Conservation (phyloP, 345 rosid species). For the Laguncularia racemosa region DNA sequence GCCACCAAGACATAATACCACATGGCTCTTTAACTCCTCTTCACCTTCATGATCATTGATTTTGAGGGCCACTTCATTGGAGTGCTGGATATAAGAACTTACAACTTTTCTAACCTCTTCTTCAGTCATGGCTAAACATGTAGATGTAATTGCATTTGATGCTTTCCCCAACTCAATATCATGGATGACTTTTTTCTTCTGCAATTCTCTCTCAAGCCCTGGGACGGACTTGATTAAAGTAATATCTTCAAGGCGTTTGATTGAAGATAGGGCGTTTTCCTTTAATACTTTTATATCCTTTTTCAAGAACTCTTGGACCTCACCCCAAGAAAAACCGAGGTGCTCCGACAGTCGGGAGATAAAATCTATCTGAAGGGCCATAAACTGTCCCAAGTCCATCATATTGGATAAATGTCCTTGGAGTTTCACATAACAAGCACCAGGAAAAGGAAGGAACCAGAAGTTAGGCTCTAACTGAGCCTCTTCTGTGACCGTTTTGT, state of each 20-base stretch:
- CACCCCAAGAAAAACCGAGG: constrained; percentile 24
- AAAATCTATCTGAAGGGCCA: constrained; percentile 20
- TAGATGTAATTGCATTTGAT: constrained; percentile 11
- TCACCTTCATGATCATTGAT: constrained; percentile 25
- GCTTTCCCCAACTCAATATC: constrained; percentile 48
- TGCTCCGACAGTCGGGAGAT: constrained; percentile 22
- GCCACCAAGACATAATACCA: constrained; percentile 30
- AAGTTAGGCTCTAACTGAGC: constrained; percentile 51
- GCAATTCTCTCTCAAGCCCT: constrained; percentile 23
- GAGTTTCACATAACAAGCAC: constrained; percentile 29
- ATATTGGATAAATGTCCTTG: constrained; percentile 30
- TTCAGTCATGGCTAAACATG: constrained; percentile 18
- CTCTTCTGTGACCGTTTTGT: constrained; percentile 34
- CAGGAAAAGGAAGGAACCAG: constrained; percentile 42
- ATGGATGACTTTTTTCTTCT: constrained; percentile 23
- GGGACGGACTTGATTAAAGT: constrained; percentile 21
- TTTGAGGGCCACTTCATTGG: constrained; percentile 18
- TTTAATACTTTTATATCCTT: constrained; percentile 33
- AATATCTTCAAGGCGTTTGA: constrained; percentile 36
- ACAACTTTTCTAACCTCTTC: constrained; percentile 27
- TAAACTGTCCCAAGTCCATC: constrained; percentile 35
- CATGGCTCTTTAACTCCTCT: constrained; percentile 29
- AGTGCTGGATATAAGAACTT: constrained; percentile 29
- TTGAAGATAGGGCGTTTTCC: constrained; percentile 24
- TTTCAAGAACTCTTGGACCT: constrained; percentile 17